phyloP scores from a whole-genome alignment of 441 rosid genomes.

The Capsella rubella region DNA sequence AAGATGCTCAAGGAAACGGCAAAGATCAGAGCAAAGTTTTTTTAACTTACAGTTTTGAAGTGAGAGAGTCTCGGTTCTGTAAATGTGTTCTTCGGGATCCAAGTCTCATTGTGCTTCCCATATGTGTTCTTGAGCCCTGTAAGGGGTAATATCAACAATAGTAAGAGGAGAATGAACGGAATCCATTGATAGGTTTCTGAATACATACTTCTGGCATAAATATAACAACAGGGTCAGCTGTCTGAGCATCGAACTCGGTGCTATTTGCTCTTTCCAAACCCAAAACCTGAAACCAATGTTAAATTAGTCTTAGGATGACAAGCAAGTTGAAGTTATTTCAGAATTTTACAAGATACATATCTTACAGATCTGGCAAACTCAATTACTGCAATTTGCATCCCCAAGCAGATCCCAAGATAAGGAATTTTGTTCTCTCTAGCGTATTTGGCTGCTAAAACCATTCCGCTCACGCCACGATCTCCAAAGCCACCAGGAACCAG shows the following conservation, averaged over 20 bases:
- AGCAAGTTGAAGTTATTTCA: conserved; percentile 17
- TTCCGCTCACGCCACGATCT: conserved; percentile 81
- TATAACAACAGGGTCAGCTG: conserved; percentile 66
- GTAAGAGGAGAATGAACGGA: conserved; percentile 19
- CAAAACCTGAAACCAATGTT: conserved; percentile 60
- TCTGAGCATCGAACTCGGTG: conserved; percentile 65
- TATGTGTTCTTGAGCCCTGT: conserved; percentile 81
- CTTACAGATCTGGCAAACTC: conserved; percentile 82
- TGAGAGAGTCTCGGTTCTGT: conserved; percentile 60
- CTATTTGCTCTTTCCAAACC: conserved; percentile 72
- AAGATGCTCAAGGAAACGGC: conserved; percentile 5
- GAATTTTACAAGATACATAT: conserved; percentile 20
- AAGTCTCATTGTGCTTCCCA: conserved; percentile 89
- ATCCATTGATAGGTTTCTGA: conserved; percentile 10
- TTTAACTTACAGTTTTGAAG: conserved; percentile 60
- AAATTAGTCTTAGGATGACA: neutral
- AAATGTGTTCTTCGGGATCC: conserved; percentile 77
- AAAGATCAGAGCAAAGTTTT: conserved; percentile 12
- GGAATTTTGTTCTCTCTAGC: conserved; percentile 77
- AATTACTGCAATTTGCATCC: conserved; percentile 84
- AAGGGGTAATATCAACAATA: conserved; percentile 19
- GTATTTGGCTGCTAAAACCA: conserved; percentile 79
- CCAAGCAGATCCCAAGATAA: conserved; percentile 81
- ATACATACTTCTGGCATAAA: conserved; percentile 78
- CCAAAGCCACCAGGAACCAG: conserved; percentile 87